Evolutionary conservation across 306 rosid genomes (phyloP).

Genomic region (Prunus padus): DNA sequence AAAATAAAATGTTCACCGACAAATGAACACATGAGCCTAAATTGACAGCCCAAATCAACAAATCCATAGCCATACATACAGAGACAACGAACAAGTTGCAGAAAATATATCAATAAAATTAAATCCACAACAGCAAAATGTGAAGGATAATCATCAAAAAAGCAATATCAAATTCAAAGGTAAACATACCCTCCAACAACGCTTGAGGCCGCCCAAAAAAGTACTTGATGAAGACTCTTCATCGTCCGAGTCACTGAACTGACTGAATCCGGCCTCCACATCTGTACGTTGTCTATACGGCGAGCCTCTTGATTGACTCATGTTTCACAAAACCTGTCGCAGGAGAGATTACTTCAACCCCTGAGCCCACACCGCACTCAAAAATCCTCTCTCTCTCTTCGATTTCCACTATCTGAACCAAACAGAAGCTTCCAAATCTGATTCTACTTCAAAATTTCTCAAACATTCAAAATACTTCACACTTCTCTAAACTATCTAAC

Average conservation of each 20-base stretch:
- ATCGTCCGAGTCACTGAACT: conserved; percentile 42
- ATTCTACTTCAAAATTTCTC: not conserved
- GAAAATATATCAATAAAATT: not conserved
- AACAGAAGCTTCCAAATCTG: not conserved
- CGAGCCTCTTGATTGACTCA: conserved; percentile 50
- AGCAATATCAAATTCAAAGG: not conserved
- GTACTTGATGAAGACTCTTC: conserved; percentile 36
- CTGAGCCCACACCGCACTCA: not conserved
- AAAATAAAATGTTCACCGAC: not conserved
- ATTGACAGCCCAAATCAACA: not conserved
- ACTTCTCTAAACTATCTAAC: not conserved
- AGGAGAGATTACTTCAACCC: conserved; percentile 62
- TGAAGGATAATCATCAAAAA: not conserved
- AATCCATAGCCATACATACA: not conserved
- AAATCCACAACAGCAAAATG: not conserved
- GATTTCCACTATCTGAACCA: not conserved
- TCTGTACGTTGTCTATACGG: conserved; percentile 39
- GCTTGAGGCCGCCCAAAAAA: conserved; percentile 72
- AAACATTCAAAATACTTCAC: not conserved
- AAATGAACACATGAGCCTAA: not conserved
- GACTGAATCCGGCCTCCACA: conserved; percentile 53
- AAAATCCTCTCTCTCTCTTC: not conserved
- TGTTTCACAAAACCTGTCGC: conserved; percentile 60
- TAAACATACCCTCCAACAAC: conserved; percentile 80
- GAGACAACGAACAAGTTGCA: not conserved